Conservation (phyloP, 345 rosid species). For the Eucalyptus erythrocorys region DNA sequence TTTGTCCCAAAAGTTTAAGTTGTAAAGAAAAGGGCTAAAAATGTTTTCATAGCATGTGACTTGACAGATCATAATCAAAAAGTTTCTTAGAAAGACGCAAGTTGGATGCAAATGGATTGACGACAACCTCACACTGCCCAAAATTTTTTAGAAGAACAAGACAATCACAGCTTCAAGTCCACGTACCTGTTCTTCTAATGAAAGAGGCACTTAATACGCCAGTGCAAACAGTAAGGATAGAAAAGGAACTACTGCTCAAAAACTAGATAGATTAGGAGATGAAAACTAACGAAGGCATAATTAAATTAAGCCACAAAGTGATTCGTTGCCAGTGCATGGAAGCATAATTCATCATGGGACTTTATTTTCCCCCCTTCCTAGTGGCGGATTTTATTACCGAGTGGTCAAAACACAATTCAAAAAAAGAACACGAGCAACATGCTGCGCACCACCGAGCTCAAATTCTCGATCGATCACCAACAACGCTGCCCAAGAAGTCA, state of each 20-base stretch:
- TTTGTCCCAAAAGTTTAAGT: not conserved
- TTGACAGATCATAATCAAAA: not conserved
- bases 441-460: not conserved
- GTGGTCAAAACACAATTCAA: not conserved
- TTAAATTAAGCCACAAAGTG: not conserved
- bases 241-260: not conserved
- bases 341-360: not conserved
- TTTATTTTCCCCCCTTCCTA: not conserved
- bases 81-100: not conserved
- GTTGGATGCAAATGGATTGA: not conserved
- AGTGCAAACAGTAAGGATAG: not conserved
- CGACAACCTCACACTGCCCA: not conserved
- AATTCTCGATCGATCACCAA: not conserved
- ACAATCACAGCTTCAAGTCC: not conserved
- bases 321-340: not conserved
- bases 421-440: not conserved
- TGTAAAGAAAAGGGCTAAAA: not conserved
- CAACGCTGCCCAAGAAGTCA: not conserved
- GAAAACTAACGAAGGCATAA: not conserved
- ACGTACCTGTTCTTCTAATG: not conserved
- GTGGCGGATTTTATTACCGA: not conserved
- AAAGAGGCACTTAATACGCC: not conserved
- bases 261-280: not conserved
- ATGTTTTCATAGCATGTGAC: not conserved
- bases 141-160: not conserved